Evolutionary conservation across 768 basidiomycete genomes (phyloP), one percentile per base, ranked within the genome.

Genomic region (Leccinum sublutescens): DNA sequence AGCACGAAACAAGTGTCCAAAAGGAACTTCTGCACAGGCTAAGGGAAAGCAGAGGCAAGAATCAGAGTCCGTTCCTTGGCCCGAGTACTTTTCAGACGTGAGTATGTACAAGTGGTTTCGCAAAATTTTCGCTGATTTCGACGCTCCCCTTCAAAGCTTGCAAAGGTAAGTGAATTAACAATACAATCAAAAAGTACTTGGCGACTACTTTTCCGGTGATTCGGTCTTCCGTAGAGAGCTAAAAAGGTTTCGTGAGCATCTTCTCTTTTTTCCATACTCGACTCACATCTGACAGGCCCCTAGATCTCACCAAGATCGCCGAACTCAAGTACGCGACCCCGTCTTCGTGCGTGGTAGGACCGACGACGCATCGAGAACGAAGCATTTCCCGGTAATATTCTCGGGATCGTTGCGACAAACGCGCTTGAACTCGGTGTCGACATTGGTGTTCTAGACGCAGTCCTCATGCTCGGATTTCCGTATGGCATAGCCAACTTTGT

Each of bases 401-500:
- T 96, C 0, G 94, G 94, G 11, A 88, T 95, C 49, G 81, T 96
- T 34, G 90, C 93, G 1, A 96, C 93, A 1, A 95, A 93, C 65
- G 93, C 93, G 0, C 80, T 95, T 11, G 94, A 95, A 71, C 83
- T 95, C 8, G 91, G 93, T 14, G 88, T 94, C n/a, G 92, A 95
- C 65, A 94, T 95, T 34, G 93, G 91, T 14, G 83, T 81, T 17
- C 72, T 95, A 54, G 94, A 95, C 67, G 91, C 89, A 6, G 93
- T 95, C 45, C 83, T 96, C 56, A 91, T 93, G 82, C 82, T 94
- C 29, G 91, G 91, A 1, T 93, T 95, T 69, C 93, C 93, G 0
- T 78, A 83, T 55, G 84, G 82, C 45, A 75, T 95, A 36, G 88
- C 93, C 0, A 94, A 90, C 64, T 89, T 93, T 58, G 92, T 93